Percentiles rank a stretch among this genome's conserved stretches.
phyloP scores from a whole-genome alignment of 352 stramenopile genomes.

The Pythium insidiosum region DNA sequence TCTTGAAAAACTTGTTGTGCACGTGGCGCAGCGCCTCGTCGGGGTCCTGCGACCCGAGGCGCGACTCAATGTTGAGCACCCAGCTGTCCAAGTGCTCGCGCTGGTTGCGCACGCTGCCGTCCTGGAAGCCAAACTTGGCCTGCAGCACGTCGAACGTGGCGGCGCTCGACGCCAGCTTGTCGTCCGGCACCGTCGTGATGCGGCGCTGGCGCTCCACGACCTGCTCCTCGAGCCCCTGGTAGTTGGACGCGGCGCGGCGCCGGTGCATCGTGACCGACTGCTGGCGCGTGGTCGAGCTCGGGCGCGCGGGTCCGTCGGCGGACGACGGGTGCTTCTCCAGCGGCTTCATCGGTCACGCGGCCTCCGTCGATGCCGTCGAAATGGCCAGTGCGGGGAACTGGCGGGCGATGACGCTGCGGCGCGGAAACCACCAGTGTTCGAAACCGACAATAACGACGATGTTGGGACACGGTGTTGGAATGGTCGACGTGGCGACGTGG shows the following conservation, averaged over 20 bases:
- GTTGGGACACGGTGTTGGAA: too few species aligned
- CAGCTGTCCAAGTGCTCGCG: constrained; percentile 81
- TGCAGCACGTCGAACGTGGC: constrained; percentile 78
- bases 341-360: background rate
- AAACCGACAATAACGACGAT: too few species aligned
- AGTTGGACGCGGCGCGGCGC: constrained; percentile 64
- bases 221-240: constrained; percentile 70
- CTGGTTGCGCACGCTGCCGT: constrained; percentile 79
- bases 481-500: constrained; percentile 7
- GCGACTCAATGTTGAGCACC: constrained; percentile 81
- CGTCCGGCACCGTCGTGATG: constrained; percentile 7
- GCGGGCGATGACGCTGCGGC: background rate
- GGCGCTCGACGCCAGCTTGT: constrained; percentile 17
- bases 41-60: constrained; percentile 30
- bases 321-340: constrained; percentile 4
- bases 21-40: constrained; percentile 66
- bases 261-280: constrained; percentile 15
- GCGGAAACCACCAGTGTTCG: background rate
- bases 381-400: background rate
- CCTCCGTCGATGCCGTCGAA: background rate
- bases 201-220: constrained; percentile 34
- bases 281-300: constrained; percentile 16
- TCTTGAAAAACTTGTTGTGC: constrained; percentile 92
- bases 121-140: constrained; percentile 83
- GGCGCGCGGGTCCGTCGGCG: constrained; percentile 1